phyloP scores from a whole-genome alignment of 1,284 basidiomycete species.

The Kwoniella shivajii region DNA sequence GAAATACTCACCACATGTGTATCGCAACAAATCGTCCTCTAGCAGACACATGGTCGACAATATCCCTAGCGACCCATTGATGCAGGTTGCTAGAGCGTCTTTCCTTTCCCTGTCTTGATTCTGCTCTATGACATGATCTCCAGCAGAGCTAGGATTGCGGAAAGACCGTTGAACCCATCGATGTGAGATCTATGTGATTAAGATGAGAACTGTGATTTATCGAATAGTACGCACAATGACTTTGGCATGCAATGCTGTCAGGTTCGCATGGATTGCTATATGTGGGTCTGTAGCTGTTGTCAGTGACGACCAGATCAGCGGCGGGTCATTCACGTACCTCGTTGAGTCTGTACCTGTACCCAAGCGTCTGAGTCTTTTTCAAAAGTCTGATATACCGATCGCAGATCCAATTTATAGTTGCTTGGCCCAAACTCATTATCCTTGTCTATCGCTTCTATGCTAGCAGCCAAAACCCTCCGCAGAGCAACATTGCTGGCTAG shows the following conservation, averaged over 20 bases:
- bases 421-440: slow-evolving; percentile 9
- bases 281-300: slow-evolving; percentile 2
- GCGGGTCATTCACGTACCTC: neutral
- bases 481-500: slow-evolving; percentile 11
- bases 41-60: slow-evolving; percentile 7
- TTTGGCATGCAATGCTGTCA: slow-evolving; percentile 9
- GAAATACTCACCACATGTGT: slow-evolving; percentile 7
- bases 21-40: slow-evolving; percentile 3
- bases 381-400: slow-evolving; percentile 6
- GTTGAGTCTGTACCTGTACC: slow-evolving; percentile 1
- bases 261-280: slow-evolving; percentile 3
- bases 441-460: slow-evolving; percentile 14
- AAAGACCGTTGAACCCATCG: slow-evolving; percentile 13
- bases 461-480: slow-evolving; percentile 4
- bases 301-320: neutral
- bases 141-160: neutral
- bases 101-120: slow-evolving; percentile 7
- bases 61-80: slow-evolving; percentile 8
- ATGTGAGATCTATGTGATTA: slow-evolving; percentile 1
- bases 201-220: neutral
- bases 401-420: slow-evolving; percentile 2
- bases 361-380: slow-evolving; percentile 8
- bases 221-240: slow-evolving; percentile 7
- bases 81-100: slow-evolving; percentile 11
- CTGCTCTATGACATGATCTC: neutral